Base-by-base conservation (phyloP, 768 basidiomycete species). In the Naganishia antarctica region DNA sequence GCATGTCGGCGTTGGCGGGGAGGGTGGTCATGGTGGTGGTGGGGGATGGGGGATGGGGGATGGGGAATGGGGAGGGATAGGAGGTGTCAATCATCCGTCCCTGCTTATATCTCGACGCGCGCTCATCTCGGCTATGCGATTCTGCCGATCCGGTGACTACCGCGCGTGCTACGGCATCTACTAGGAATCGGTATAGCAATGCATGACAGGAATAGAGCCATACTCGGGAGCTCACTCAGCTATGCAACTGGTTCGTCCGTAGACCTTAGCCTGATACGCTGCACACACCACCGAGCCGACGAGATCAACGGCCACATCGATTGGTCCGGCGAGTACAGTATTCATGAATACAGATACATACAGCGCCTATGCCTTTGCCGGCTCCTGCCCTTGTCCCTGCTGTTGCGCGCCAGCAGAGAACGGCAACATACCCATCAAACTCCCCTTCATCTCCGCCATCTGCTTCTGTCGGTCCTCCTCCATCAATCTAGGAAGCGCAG, bases 401-500 rank as follows among this genome's bases (percentile, higher is more conserved):
- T n/a, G n/a, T n/a, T n/a, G n/a, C 23, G 32, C 53, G 11, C 53
- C 53, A 9, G 21, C 37, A 11, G 34, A n/a, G 23, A 57, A 57
- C 53, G 53, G 53, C 53, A 57, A 9, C 53, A 57, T 57, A 23
- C 73, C 70, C 59, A 72, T 63, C 58, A 77, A 53, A 13, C 68
- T 71, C 2, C 74, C 74, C 64, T 76, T 77, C 73, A 74, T 73
- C 67, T 77, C 76, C 16, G 76, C 74, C 62, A 77, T 57, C 58
- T 77, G 76, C 61, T 68, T 69, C 68, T 76, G 73, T 63, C 73
- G 74, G 67, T 77, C 76, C 53, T 77, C 76, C 66, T 77, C 76
- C 60, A 77, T 74, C 68, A 77, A 41, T 49, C 76, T 77, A 63
- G 28, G 34, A 15, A 15, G 7, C 34, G 7, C 34, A 15, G 34